These are phyloP conservation scores for Lepidium didymum DNA, from an alignment of 345 rosid genomes.

Conservation along the genomic window DNA sequence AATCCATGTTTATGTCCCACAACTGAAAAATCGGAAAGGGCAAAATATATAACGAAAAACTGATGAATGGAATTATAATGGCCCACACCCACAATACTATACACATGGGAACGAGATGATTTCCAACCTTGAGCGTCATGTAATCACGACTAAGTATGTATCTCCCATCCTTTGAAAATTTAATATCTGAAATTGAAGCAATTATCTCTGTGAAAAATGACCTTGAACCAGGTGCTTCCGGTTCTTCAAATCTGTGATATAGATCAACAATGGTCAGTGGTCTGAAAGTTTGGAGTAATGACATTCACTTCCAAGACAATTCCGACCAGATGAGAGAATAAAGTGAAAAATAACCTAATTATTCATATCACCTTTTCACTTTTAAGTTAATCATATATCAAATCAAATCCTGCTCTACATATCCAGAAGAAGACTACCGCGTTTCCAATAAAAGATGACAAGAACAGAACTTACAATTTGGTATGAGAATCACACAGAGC, in stretches of 20 bases:
- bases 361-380: neutral
- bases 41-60: slow-evolving; percentile 6
- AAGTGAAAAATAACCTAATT: neutral
- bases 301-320: neutral
- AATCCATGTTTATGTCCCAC: slow-evolving; percentile 99
- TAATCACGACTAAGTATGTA: slow-evolving; percentile 95
- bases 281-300: neutral
- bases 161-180: slow-evolving; percentile 85
- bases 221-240: slow-evolving; percentile 80
- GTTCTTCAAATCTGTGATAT: slow-evolving; percentile 85
- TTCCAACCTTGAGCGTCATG: slow-evolving; percentile 92
- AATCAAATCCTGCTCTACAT: neutral
- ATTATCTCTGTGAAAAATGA: slow-evolving; percentile 99
- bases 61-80: neutral
- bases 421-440: neutral
- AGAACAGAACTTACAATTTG: slow-evolving; percentile 57
- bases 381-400: neutral
- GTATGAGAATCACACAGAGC: slow-evolving; percentile 97
- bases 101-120: neutral
- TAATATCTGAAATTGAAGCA: slow-evolving; percentile 96
- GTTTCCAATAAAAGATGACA: neutral
- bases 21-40: slow-evolving; percentile 32
- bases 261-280: slow-evolving; percentile 8
- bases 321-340: neutral
- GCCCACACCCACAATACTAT: slow-evolving; percentile 3